Percentiles rank a stretch among this genome's conserved stretches.
These are phyloP conservation scores for Colletotrichum paranaense DNA, from an alignment of 2,329 filamentous ascomycete genomes.

Conservation along the genomic window DNA sequence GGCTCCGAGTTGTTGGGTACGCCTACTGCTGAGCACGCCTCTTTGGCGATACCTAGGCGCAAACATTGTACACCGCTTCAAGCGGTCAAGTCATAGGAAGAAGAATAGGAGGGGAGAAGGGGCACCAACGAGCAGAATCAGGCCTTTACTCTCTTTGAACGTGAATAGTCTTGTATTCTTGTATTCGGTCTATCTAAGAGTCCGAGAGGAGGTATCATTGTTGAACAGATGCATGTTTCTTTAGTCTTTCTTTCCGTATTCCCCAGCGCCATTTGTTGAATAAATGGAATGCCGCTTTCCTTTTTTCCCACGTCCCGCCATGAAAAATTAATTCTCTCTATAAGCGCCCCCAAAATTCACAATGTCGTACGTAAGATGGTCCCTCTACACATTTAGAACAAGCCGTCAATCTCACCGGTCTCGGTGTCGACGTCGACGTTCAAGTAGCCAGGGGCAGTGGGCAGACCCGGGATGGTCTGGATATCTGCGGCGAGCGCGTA, in stretches of 20 bases:
- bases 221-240: conserved; percentile 36
- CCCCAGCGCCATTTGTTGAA: conserved; percentile 39
- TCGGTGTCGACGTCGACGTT: conserved; percentile 89
- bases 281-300: conserved; percentile 32
- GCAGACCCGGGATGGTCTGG: conserved; percentile 95
- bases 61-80: no score
- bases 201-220: conserved; percentile 37
- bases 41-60: no score
- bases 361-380: neutral
- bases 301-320: conserved; percentile 7
- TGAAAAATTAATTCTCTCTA: neutral
- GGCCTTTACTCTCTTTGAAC: neutral
- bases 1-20: no score
- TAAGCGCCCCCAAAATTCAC: conserved; percentile 2
- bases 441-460: conserved; percentile 93
- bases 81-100: no score
- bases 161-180: conserved; percentile 21
- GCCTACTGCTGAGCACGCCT: no score
- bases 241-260: conserved; percentile 18
- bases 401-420: conserved; percentile 86
- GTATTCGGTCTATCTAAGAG: conserved; percentile 12
- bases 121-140: no score
- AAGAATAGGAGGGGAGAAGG: no score
- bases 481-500: conserved; percentile 97
- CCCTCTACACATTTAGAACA: conserved; percentile 73